Evolutionary conservation across 23 red algal genomes (phyloP), one percentile per base, ranked within the genome.

Genomic region (Agarophyton chilense): DNA sequence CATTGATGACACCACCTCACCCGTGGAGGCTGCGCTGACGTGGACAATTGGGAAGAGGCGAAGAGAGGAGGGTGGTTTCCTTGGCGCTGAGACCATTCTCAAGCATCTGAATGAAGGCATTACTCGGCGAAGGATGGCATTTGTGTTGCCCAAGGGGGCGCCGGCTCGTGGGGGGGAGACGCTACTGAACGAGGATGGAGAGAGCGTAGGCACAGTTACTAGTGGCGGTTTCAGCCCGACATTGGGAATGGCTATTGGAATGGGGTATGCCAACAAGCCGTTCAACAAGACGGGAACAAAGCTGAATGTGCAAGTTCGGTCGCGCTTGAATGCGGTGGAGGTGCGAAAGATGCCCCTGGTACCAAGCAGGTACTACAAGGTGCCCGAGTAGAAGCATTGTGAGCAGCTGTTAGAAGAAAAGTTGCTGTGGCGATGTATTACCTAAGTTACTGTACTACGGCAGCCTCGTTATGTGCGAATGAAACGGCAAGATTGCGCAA

Each of bases 31-130:
- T 44, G 86, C 66, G 40, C 50, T 98, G 43, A 94, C 86, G 40
- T 98, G 93, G 93, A 95, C 93, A 53, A 90, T 98, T 68, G 92
- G 87, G n/a, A 98, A 98, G 83, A 55, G 88, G 52, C 54, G 96
- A 51, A 74, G 93, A 25, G 84, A 82, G 62, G 82, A 84, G 28
- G 92, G 85, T n/a, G 92, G 96, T 22, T 98, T 98, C 56, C 77
- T 98, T 4, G 96, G 96, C 22, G 96, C 81, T 52, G 84, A 93
- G 5, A 75, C 95, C 10, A 95, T 98, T 29, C 79, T 98, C 33
- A 83, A 67, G 36, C 90, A 98, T 16, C n/a, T 98, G 19, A 92
- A 90, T 29, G 87, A 98, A 12, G 74, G 83, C 3, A 87, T 92
- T 25, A 72, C 49, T 1, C 79, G 88, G 21, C 76, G 91, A 57